phyloP scores from a whole-genome alignment of 2,329 filamentous ascomycete species.

The Cytospora chrysosperma region DNA sequence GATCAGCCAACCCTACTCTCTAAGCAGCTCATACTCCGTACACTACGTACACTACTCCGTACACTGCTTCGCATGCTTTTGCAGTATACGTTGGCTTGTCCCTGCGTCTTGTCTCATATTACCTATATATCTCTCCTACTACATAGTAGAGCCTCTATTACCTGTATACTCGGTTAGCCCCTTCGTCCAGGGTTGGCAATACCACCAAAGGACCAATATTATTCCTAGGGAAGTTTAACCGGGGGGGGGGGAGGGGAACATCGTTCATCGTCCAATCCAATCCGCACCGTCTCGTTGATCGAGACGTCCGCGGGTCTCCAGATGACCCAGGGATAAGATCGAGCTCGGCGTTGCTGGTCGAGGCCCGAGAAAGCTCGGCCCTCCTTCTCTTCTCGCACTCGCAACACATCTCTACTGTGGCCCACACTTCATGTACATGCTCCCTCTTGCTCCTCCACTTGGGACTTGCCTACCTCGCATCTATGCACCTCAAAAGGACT shows the following conservation, averaged over 20 bases:
- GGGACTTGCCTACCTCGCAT: not conserved
- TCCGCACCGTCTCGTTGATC: slow-evolving; percentile 10
- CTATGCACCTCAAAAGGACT: not conserved
- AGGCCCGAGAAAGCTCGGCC: slow-evolving; percentile 4
- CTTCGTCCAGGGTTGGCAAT: not conserved
- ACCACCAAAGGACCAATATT: not conserved
- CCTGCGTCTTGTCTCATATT: slow-evolving; percentile 7
- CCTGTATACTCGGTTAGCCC: not conserved
- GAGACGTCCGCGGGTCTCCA: not conserved
- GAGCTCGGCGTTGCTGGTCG: slow-evolving; percentile 5
- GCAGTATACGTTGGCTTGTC: not conserved
- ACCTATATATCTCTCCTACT: not conserved
- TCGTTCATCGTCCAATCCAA: not conserved
- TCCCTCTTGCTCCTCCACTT: no score
- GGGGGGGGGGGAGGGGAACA: not conserved
- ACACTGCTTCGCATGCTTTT: not conserved
- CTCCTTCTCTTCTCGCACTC: not conserved
- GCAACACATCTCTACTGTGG: no score
- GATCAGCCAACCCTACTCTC: not conserved
- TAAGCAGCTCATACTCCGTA: no score
- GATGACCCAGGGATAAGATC: slow-evolving; percentile 7
- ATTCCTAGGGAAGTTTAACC: not conserved
- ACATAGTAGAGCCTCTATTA: slow-evolving; percentile 6
- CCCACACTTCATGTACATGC: no score
- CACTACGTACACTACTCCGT: no score